Evolutionary conservation across 768 basidiomycete genomes (phyloP).

Genomic region (Russula emetica): DNA sequence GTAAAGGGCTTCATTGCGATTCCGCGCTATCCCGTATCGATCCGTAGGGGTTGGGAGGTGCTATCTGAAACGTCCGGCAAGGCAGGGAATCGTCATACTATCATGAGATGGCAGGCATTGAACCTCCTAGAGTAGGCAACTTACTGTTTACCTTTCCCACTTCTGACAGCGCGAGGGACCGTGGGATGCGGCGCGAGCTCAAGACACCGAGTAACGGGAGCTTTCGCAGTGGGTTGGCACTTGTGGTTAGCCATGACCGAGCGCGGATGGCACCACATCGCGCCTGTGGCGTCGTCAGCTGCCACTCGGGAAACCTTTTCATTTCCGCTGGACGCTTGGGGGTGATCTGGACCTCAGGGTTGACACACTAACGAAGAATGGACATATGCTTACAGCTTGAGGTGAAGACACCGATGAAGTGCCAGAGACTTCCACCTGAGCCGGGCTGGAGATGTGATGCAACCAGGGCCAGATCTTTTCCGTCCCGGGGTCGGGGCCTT

Average conservation of each 20-base stretch:
- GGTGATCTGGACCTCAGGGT: constrained; percentile 9
- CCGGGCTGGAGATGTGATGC: constrained; percentile 2
- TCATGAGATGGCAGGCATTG: neutral
- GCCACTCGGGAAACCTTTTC: constrained; percentile 12
- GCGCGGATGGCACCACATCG: constrained; percentile 17
- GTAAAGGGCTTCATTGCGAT: constrained; percentile 10
- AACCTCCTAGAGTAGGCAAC: neutral
- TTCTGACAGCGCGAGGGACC: neutral
- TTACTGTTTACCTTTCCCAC: neutral
- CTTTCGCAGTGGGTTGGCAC: constrained; percentile 4
- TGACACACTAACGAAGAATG: constrained; percentile 9
- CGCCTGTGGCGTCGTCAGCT: constrained; percentile 26
- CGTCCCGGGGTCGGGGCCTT: constrained; percentile 1
- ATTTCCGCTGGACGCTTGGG: constrained; percentile 16
- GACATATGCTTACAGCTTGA: constrained; percentile 2
- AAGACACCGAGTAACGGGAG: constrained; percentile 1
- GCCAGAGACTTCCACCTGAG: constrained; percentile 1
- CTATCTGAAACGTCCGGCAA: neutral
- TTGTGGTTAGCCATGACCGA: constrained; percentile 5
- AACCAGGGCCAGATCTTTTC: constrained; percentile 1
- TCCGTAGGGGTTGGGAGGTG: constrained; percentile 11
- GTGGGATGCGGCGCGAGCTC: constrained; percentile 2
- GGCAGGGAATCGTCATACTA: neutral
- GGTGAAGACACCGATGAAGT: constrained; percentile 15
- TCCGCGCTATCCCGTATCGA: constrained; percentile 21